Conservation (phyloP, 805 yeast species). For the Zygosaccharomyces kombuchaensis region DNA sequence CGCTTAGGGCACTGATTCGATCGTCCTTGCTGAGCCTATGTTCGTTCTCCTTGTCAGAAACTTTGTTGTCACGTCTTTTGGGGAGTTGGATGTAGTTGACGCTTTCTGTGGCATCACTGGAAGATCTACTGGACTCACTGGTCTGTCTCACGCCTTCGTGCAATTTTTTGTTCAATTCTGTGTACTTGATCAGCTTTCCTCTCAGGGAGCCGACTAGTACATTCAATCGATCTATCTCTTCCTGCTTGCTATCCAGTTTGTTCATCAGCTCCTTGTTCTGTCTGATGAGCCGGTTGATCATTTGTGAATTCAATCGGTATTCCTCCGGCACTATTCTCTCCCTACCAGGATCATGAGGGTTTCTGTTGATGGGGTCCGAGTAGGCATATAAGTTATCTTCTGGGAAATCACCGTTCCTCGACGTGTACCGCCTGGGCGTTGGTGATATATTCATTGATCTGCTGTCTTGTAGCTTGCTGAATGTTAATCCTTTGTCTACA, state of each 20-base stretch:
- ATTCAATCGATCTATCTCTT: constrained; percentile 32
- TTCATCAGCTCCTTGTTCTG: constrained; percentile 36
- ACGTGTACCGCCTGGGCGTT: constrained; percentile 30
- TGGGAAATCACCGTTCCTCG: constrained; percentile 11
- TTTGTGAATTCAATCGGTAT: constrained; percentile 35
- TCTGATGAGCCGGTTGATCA: constrained; percentile 37
- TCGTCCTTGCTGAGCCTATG: constrained; percentile 19
- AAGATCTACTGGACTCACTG: constrained; percentile 2
- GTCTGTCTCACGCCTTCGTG: constrained; percentile 8
- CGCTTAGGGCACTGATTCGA: constrained; percentile 17
- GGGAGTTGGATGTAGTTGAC: constrained; percentile 25
- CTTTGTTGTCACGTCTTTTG: constrained; percentile 21
- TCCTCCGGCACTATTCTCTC: constrained; percentile 34
- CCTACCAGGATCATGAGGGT: constrained; percentile 1
- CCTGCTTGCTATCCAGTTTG: constrained; percentile 31
- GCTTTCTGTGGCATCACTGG: constrained; percentile 15
- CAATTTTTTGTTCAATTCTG: constrained; percentile 26
- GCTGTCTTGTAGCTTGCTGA: neutral
- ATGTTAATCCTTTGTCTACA: constrained; percentile 5
- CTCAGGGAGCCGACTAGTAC: constrained; percentile 33
- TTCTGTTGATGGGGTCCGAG: constrained; percentile 11
- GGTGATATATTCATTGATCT: constrained; percentile 30
- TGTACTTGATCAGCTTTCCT: constrained; percentile 36
- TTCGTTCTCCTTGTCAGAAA: constrained; percentile 1
- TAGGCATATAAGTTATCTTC: constrained; percentile 11